Conservation (phyloP, 306 rosid species). For the Ceratonia siliqua region DNA sequence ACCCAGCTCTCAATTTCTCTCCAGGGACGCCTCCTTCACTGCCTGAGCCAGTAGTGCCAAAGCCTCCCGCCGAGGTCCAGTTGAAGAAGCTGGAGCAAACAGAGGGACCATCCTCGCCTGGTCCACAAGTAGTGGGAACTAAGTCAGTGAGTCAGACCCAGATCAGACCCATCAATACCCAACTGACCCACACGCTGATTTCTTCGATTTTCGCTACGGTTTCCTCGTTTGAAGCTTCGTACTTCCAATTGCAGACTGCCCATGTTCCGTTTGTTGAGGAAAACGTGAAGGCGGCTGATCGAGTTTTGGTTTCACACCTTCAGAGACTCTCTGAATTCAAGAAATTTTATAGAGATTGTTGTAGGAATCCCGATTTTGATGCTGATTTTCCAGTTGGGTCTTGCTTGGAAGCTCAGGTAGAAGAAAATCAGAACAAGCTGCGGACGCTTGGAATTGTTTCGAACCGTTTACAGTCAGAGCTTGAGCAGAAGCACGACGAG, state of each 20-base stretch:
- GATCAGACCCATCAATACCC: conserved; percentile 41
- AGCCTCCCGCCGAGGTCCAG: conserved; percentile 24
- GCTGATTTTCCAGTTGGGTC: conserved; percentile 60
- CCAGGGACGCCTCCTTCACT: conserved; percentile 8
- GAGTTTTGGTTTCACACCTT: conserved; percentile 76
- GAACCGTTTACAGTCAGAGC: conserved; percentile 70
- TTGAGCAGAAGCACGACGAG: conserved; percentile 78
- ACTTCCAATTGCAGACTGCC: conserved; percentile 80
- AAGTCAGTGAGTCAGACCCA: conserved; percentile 25
- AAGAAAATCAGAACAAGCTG: conserved; percentile 91
- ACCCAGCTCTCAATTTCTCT: conserved; percentile 31
- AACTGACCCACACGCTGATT: conserved; percentile 52
- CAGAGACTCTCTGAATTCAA: conserved; percentile 77
- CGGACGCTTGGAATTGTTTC: conserved; percentile 79
- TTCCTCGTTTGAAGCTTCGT: conserved; percentile 86
- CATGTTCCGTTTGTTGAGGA: conserved; percentile 84
- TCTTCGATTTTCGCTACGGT: conserved; percentile 76
- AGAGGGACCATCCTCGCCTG: background rate
- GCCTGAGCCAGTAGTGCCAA: background rate
- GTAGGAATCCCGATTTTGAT: conserved; percentile 32
- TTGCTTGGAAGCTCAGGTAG: conserved; percentile 80
- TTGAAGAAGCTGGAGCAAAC: conserved; percentile 19
- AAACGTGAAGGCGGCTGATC: conserved; percentile 62
- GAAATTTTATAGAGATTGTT: conserved; percentile 46
- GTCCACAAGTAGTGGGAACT: background rate